Evolutionary conservation across 169 alveolate species (phyloP).

Genomic region (Haemoproteus tartakovskyi): DNA sequence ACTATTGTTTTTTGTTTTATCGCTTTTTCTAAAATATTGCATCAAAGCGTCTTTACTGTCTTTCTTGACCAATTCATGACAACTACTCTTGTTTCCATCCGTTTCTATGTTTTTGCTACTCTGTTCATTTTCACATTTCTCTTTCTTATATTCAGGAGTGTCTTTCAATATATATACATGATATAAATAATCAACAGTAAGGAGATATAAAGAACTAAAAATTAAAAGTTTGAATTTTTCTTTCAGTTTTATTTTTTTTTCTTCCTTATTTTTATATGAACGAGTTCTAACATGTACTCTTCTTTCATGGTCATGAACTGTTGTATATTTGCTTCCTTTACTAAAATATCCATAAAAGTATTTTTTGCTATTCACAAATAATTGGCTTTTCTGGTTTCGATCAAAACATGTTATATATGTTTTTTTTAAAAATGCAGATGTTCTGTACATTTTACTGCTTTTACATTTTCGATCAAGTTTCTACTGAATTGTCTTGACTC

Average conservation of each 20-base stretch:
- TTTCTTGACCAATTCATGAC: too few relatives aligned
- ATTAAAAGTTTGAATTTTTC: conserved; percentile 50
- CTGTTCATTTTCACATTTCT: background rate
- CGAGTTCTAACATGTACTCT: conserved; percentile 20
- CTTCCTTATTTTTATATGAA: too few relatives aligned
- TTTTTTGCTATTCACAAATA: conserved; percentile 13
- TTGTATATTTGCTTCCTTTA: background rate
- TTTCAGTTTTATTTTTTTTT: conserved; percentile 20
- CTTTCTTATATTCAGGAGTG: background rate
- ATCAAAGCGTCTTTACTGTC: too few relatives aligned
- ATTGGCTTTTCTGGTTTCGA: too few relatives aligned
- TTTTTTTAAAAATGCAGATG: too few relatives aligned
- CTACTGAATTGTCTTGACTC: too few relatives aligned
- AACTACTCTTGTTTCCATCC: too few relatives aligned
- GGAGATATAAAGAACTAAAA: conserved; percentile 58
- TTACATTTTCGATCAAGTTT: too few relatives aligned
- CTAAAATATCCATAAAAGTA: conserved; percentile 7
- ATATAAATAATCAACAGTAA: conserved; percentile 42
- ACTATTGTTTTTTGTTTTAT: background rate
- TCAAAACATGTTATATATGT: too few relatives aligned
- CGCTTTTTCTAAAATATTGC: too few relatives aligned
- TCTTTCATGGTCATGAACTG: conserved; percentile 10
- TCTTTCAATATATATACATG: conserved; percentile 19
- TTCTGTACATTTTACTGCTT: too few relatives aligned
- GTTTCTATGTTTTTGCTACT: background rate